Evolutionary conservation across 2,329 filamentous ascomycete genomes (phyloP), one percentile per base, ranked within the genome.

Genomic region (Magnaporthales sp.): DNA sequence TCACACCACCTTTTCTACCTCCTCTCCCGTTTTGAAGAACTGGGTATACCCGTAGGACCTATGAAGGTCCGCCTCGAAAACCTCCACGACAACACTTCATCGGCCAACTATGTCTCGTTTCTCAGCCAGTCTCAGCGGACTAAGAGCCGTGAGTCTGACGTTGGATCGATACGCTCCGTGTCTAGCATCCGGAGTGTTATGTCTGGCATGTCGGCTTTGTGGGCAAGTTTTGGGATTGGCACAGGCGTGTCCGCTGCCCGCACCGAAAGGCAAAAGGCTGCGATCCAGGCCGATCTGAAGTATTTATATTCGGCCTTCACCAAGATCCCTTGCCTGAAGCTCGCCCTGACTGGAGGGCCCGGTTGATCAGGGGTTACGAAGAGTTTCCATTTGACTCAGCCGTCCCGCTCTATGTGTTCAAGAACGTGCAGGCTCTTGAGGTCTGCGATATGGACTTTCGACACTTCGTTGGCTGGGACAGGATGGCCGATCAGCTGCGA

Each of bases 261-360:
- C 75, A 91, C 89, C 46, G 95, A 97, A 78, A 93, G 92, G 75
- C 92, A 95, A 76, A 96, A 96, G 78, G 90, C 89, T 67, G 90
- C 92, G 61, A 79, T 95, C 67, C 89, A 95, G 75, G 87, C 90
- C 67, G 95, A 99, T 76, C 81, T 97, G 71, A 97, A 94, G 77
- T 98, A 99, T 76, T 83, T 99, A 38, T 99, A 97, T 80, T 98
- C 95, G 58, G 92, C 95, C 67, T 99, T 98, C 75, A 99, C 95
- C 74, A 99, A 98, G 80, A 96, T 99, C 60, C 95, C 95, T 0
- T 97, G 92, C 74, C 82, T 99, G 69, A 89, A 90, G 70, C 83
- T 99, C 66, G 89, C 93, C 93, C 93, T n/a, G 95, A 99, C 77
- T 93, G 93, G 81, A 91, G 92, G 71, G 93, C 94, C 63, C 89